These are phyloP conservation scores for Phyllosticta citribraziliensis DNA, from an alignment of 2,329 filamentous ascomycete species.

Conservation along the genomic window DNA sequence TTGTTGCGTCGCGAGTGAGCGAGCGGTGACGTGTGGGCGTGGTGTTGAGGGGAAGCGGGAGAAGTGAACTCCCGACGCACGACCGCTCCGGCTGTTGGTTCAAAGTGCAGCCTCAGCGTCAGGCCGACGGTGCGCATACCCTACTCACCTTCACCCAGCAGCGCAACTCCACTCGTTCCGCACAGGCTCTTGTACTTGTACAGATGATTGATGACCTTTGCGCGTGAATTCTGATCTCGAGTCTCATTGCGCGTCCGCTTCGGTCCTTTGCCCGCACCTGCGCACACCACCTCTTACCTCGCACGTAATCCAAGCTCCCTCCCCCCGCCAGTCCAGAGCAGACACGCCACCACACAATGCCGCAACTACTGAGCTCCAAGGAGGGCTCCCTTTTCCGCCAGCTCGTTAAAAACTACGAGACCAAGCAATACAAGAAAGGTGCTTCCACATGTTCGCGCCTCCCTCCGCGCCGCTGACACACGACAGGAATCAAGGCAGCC, in stretches of 20 bases:
- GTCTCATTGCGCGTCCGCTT: background rate
- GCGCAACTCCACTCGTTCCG: background rate
- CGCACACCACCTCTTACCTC: background rate
- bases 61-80: background rate
- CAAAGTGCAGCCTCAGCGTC: background rate
- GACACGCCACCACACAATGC: constrained; percentile 39
- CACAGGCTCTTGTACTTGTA: background rate
- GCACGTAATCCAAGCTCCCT: background rate
- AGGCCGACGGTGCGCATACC: background rate
- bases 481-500: constrained; percentile 74
- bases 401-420: constrained; percentile 91
- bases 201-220: background rate
- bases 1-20: background rate
- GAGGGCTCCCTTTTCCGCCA: constrained; percentile 90
- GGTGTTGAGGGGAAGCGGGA: background rate
- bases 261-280: background rate
- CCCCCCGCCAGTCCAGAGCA: background rate
- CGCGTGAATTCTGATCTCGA: background rate
- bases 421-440: constrained; percentile 95
- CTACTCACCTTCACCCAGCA: background rate
- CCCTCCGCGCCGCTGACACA: constrained; percentile 6
- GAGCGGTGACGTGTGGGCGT: background rate
- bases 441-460: constrained; percentile 11
- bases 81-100: background rate
- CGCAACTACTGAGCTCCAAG: constrained; percentile 69